Base-by-base conservation (phyloP, 2,329 filamentous ascomycete species). In the Ophiostoma sp. region DNA sequence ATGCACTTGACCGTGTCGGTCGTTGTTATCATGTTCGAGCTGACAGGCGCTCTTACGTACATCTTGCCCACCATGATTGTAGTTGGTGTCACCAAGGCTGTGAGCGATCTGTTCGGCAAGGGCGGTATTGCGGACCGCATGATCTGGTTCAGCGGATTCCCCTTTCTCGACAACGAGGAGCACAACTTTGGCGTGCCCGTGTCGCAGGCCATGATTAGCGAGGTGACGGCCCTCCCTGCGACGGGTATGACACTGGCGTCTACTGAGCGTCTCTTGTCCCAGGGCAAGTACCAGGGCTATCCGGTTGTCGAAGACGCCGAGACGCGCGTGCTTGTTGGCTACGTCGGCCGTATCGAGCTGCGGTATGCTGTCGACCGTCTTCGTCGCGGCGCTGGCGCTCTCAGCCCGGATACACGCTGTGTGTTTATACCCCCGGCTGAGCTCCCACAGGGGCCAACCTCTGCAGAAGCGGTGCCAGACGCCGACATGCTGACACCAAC, bases 21-120 rank as follows among this genome's bases (percentile, higher is more conserved):
- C 11, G 94, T 97, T 1, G 95, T 99, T 76, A 99, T 99, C 79
- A 98, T 99, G 95, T 98, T 98, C 77, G 95, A 99, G 80, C 85
- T 99, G 67, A 99, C 95, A 0, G 95, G 95, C n/a, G 95, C 95
- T 7, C 82, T 98, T 72, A 97, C 94, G 1, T 99, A 99, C 77
- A 98, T 99, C 74, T 82, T 99, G 36, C 95, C 95, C 0, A 98
- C 94, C 17, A 99, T 99, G 95, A 97, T 99, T 75, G 95, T 98
- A 0, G 95, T 98, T 2, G 95, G 95, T 67, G 91, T 97, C 41
- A 98, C 94, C 54, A 99, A 99, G 82, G 92, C 92, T 17, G 92
- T 99, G 66, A 89, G 91, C 72, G 93, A 96, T 74, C 84, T 93
- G 15, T 95, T 96, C 76, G 93, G 93, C n/a, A 96, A 94, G 77